Conservation (phyloP, 2,329 filamentous ascomycete species). For the Colletotrichum neosansevieriae region DNA sequence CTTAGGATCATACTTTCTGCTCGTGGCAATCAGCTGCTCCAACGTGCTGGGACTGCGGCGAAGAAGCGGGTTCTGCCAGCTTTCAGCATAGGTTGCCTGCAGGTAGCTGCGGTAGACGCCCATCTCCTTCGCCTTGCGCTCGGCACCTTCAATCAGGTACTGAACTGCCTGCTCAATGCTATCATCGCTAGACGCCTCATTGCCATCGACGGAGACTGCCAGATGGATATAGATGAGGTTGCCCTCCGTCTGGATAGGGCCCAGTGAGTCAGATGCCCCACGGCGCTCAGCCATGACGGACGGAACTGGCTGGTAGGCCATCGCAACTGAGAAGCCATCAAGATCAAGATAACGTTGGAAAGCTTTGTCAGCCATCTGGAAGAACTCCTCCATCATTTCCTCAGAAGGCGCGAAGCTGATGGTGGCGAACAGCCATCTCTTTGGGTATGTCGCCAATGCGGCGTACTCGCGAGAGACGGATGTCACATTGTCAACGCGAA, state of each 20-base stretch:
- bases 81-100: conserved; percentile 18
- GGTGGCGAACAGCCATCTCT: conserved; percentile 10
- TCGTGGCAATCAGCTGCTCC: conserved; percentile 14
- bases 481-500: conserved; percentile 23
- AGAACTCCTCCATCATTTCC: conserved; percentile 24
- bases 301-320: conserved; percentile 21
- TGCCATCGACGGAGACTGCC: neutral
- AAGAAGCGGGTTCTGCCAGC: conserved; percentile 24
- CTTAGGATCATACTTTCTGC: conserved; percentile 25
- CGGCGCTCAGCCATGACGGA: conserved; percentile 13
- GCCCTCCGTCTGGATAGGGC: conserved; percentile 3
- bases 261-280: conserved; percentile 1
- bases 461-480: conserved; percentile 26
- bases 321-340: conserved; percentile 11
- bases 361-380: conserved; percentile 15
- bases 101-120: conserved; percentile 4
- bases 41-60: neutral
- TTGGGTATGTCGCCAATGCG: conserved; percentile 10
- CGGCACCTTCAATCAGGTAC: neutral
- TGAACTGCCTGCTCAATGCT: neutral
- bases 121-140: conserved; percentile 6
- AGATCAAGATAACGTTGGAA: neutral
- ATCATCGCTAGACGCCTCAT: neutral
- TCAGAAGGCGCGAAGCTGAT: conserved; percentile 21
- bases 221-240: conserved; percentile 23